Percentiles rank a stretch among this genome's conserved stretches.
phyloP scores from a whole-genome alignment of 305 asterid genomes.

The Fraxinus latifolia region DNA sequence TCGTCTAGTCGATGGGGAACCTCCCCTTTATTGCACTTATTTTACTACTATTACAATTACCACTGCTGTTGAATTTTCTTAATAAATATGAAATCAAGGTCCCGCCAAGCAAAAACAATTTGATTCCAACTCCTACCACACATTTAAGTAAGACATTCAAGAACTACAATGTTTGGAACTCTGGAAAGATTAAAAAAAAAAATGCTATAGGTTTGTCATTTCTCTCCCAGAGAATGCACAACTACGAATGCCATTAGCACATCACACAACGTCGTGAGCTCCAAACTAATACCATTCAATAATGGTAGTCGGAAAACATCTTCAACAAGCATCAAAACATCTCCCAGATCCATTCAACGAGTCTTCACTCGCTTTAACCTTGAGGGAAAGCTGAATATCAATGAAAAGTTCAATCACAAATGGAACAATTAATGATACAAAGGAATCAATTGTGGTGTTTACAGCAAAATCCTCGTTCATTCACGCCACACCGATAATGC shows the following conservation, averaged over 20 bases:
- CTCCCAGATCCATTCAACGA: not conserved
- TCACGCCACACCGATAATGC: conserved; percentile 29
- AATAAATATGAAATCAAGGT: not conserved
- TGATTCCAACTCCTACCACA: not conserved
- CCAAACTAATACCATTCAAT: not conserved
- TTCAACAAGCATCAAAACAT: not conserved
- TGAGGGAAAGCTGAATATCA: not conserved
- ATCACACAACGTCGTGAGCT: conserved; percentile 15
- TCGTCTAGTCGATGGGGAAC: not conserved
- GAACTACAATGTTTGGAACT: not conserved
- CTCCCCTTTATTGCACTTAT: not conserved
- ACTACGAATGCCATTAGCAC: conserved; percentile 3
- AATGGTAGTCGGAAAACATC: not conserved
- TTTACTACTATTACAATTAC: not conserved
- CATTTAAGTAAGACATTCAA: not conserved
- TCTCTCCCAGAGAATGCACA: conserved; percentile 19
- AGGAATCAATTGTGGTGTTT: conserved; percentile 4
- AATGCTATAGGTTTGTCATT: not conserved
- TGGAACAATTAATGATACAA: not conserved
- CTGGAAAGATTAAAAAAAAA: not conserved
- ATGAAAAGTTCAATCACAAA: not conserved
- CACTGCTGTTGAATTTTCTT: not conserved
- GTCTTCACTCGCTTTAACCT: not conserved
- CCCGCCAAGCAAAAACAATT: not conserved
- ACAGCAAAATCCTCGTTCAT: not conserved